These are phyloP conservation scores for Xylariales sp. DNA, from an alignment of 2,329 filamentous ascomycete species.

Conservation along the genomic window DNA sequence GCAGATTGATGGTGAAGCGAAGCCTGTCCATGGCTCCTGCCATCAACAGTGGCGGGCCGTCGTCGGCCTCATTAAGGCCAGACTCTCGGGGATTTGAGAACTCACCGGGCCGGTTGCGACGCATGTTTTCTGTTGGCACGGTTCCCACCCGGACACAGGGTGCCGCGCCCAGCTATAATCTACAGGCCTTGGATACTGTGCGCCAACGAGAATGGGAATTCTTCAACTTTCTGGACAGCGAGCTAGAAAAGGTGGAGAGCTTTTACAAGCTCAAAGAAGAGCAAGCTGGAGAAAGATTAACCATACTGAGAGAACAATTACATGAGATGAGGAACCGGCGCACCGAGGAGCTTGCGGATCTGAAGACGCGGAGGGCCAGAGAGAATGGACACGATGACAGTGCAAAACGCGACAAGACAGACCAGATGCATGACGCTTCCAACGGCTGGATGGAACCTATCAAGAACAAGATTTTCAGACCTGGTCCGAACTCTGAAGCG, in stretches of 20 bases:
- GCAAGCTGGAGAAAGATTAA: conserved; percentile 71
- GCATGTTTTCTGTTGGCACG: conserved; percentile 34
- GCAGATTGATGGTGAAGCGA: conserved; percentile 26
- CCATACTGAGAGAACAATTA: conserved; percentile 72
- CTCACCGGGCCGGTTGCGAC: conserved; percentile 26
- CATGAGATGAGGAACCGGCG: conserved; percentile 89
- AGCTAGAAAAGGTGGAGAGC: conserved; percentile 84
- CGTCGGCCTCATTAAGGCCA: conserved; percentile 10
- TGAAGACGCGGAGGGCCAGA: conserved; percentile 29
- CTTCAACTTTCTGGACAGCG: conserved; percentile 74
- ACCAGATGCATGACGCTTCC: conserved; percentile 11
- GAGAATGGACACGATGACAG: conserved; percentile 19
- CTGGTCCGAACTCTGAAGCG: conserved; percentile 57
- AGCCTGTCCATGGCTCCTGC: conserved; percentile 29
- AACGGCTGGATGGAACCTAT: conserved; percentile 48
- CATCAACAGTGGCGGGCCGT: background rate
- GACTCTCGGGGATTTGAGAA: conserved; percentile 3
- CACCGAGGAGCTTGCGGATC: conserved; percentile 61
- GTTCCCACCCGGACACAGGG: conserved; percentile 28
- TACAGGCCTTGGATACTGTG: conserved; percentile 45
- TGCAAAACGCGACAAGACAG: conserved; percentile 9
- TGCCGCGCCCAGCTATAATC: conserved; percentile 35
- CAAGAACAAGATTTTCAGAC: conserved; percentile 48
- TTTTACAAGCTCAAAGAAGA: conserved; percentile 90
- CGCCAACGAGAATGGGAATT: conserved; percentile 79